Conservation (phyloP, 2,329 filamentous ascomycete genomes). For the Xylaria sp. region DNA sequence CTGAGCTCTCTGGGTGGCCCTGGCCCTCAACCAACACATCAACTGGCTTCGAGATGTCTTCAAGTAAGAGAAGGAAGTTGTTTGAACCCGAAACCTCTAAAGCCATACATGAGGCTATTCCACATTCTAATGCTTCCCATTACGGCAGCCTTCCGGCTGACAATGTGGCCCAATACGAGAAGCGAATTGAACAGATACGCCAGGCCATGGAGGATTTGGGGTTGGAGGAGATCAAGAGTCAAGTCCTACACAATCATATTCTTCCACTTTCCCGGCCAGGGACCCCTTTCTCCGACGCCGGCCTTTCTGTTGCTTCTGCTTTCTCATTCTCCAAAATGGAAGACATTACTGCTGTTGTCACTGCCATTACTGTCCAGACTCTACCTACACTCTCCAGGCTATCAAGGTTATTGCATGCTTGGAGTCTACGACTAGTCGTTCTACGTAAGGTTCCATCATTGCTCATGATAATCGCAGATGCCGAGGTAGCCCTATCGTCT, state of each 20-base stretch:
- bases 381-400: constrained; percentile 81
- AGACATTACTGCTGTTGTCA: constrained; percentile 88
- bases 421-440: constrained; percentile 78
- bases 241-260: constrained; percentile 83
- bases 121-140: constrained; percentile 51
- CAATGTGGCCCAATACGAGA: constrained; percentile 72
- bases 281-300: constrained; percentile 54
- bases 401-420: constrained; percentile 73
- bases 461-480: constrained; percentile 68
- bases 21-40: constrained; percentile 59
- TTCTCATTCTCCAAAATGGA: constrained; percentile 73
- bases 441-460: constrained; percentile 75
- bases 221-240: constrained; percentile 86
- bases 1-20: constrained; percentile 68
- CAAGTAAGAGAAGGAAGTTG: constrained; percentile 48
- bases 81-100: constrained; percentile 34
- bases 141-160: constrained; percentile 72
- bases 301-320: constrained; percentile 47
- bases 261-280: constrained; percentile 61
- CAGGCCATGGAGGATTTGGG: constrained; percentile 71
- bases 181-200: constrained; percentile 74
- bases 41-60: constrained; percentile 60
- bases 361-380: constrained; percentile 87
- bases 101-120: constrained; percentile 36
- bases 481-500: constrained; percentile 66